These are phyloP conservation scores for Coemansia sp. DNA, from an alignment of 192 early-diverging fungal genomes.

Conservation along the genomic window DNA sequence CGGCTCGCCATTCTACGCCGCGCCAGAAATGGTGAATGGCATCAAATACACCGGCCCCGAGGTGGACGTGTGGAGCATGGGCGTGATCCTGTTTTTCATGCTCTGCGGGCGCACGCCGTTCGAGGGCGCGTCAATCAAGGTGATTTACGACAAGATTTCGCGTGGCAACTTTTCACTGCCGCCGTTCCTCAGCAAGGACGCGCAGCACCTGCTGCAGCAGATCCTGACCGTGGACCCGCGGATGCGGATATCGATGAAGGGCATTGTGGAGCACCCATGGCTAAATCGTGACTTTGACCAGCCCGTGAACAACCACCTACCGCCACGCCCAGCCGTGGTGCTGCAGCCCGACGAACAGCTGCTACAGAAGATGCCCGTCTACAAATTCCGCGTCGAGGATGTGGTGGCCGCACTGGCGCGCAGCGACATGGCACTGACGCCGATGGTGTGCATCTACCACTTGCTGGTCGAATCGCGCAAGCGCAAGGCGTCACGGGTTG, in stretches of 20 bases:
- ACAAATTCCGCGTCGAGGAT: slow-evolving; percentile 29
- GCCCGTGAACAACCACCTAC: slow-evolving; percentile 63
- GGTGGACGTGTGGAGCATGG: slow-evolving; percentile 87
- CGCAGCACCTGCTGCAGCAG: slow-evolving; percentile 61
- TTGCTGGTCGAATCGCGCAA: slow-evolving; percentile 40
- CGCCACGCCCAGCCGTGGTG: slow-evolving; percentile 50
- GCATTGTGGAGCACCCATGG: slow-evolving; percentile 72
- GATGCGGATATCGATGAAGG: slow-evolving; percentile 62
- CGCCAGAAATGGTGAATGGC: slow-evolving; percentile 81
- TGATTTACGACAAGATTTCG: slow-evolving; percentile 80
- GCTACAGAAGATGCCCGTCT: slow-evolving; percentile 45
- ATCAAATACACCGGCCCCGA: slow-evolving; percentile 80
- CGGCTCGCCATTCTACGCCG: slow-evolving; percentile 77
- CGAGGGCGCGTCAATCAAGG: slow-evolving; percentile 79
- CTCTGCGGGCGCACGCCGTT: slow-evolving; percentile 82
- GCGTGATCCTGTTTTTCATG: slow-evolving; percentile 79
- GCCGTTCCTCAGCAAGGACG: slow-evolving; percentile 53
- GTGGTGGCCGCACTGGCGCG: slow-evolving; percentile 33
- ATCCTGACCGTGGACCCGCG: slow-evolving; percentile 72
- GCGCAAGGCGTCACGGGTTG: slow-evolving; percentile 38
- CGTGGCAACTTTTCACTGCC: slow-evolving; percentile 60
- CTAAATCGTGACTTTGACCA: slow-evolving; percentile 65
- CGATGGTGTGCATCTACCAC: slow-evolving; percentile 48
- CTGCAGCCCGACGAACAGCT: slow-evolving; percentile 38
- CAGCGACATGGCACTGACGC: slow-evolving; percentile 38